Evolutionary conservation across 345 rosid species (phyloP).

Genomic region (Eutrema japonicum): DNA sequence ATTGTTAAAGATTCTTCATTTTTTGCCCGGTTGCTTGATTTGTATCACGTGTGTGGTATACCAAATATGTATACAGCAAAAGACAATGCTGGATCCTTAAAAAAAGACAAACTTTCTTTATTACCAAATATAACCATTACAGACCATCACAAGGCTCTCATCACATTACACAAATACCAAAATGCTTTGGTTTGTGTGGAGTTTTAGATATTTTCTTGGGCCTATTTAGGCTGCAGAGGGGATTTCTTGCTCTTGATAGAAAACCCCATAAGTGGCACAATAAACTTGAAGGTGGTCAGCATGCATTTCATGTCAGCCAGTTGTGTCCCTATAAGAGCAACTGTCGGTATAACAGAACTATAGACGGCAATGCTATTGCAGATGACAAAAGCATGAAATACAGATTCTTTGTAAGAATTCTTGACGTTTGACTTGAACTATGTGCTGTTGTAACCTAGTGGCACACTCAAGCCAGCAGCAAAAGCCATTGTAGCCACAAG

Average conservation of each 20-base stretch:
- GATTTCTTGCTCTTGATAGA: constrained; percentile 22
- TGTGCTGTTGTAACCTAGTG: constrained; percentile 37
- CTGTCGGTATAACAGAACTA: constrained; percentile 25
- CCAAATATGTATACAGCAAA: too few species aligned
- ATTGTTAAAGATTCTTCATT: too few species aligned
- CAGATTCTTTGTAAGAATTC: constrained; percentile 23
- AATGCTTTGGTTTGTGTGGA: too few species aligned
- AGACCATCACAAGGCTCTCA: too few species aligned
- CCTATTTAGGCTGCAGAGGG: too few species aligned
- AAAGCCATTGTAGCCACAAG: constrained; percentile 37
- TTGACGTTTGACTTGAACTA: constrained; percentile 29
- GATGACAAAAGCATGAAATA: constrained; percentile 31
- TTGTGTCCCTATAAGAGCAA: constrained; percentile 37
- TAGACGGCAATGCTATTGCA: constrained; percentile 34
- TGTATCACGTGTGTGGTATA: too few species aligned
- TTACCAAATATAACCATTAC: too few species aligned
- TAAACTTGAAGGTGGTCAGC: constrained; percentile 31
- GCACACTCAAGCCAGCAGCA: constrained; percentile 23
- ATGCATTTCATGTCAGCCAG: constrained; percentile 33
- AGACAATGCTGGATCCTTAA: too few species aligned
- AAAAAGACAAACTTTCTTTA: too few species aligned
- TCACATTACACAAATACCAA: too few species aligned
- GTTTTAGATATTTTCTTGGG: too few species aligned
- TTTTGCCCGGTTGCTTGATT: too few species aligned
- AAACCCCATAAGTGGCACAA: constrained; percentile 31